These are phyloP conservation scores for Arctostaphylos glauca DNA, from an alignment of 148 eudicot species.

Conservation along the genomic window DNA sequence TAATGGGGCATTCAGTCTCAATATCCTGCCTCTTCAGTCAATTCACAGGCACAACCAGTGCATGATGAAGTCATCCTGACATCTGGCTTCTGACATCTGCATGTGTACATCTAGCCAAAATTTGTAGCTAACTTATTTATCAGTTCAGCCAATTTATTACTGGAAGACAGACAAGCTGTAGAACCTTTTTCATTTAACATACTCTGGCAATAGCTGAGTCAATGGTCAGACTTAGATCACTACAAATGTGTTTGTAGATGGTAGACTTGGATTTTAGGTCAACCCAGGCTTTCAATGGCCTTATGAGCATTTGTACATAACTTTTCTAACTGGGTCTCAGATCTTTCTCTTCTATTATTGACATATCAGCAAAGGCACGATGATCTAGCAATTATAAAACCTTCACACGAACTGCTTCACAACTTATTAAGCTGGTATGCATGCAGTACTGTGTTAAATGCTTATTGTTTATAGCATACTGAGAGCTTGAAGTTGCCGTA, in stretches of 20 bases:
- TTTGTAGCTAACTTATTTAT: neutral
- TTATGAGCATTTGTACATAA: neutral
- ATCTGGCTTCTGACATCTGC: neutral
- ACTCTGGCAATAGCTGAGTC: neutral
- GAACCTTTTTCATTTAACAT: neutral
- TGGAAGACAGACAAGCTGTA: conserved; percentile 3
- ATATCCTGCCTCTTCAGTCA: neutral
- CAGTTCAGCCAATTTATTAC: neutral
- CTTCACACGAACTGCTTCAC: neutral
- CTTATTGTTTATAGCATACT: neutral
- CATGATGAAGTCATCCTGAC: neutral
- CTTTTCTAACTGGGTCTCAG: neutral
- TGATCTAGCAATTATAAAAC: neutral
- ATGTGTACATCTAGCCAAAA: neutral
- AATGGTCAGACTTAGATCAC: neutral
- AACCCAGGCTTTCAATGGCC: neutral
- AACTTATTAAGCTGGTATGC: neutral
- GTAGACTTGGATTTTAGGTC: no score
- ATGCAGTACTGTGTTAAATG: neutral
- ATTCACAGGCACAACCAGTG: neutral
- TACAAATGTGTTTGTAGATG: neutral
- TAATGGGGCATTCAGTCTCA: neutral
- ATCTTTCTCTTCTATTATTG: neutral
- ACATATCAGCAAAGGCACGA: neutral
- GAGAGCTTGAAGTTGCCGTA: neutral